phyloP scores from a whole-genome alignment of 1,284 basidiomycete genomes.

The Sanguinoderma infundibulare region DNA sequence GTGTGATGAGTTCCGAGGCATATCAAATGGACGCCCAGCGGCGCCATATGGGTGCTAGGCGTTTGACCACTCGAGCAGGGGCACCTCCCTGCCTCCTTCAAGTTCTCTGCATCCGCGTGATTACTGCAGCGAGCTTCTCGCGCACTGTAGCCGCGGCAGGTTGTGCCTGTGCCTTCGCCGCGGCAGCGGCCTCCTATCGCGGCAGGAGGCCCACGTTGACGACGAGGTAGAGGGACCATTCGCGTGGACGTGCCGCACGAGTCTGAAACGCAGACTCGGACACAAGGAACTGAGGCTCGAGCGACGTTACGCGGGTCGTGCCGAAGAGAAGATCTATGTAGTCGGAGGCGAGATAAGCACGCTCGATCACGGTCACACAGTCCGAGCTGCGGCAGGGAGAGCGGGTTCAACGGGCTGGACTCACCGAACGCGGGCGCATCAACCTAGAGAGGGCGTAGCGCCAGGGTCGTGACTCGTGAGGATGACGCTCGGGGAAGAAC shows the following conservation, averaged over 20 bases:
- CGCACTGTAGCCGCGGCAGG: not conserved
- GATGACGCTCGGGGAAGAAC: conserved; percentile 20
- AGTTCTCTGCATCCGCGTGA: not conserved
- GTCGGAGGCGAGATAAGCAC: too few species aligned
- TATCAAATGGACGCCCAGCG: not conserved
- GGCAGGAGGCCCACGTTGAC: conserved; percentile 19
- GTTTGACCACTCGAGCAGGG: not conserved
- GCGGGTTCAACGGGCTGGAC: conserved; percentile 5
- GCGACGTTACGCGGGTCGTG: too few species aligned
- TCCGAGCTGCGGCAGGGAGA: too few species aligned
- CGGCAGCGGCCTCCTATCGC: conserved; percentile 8
- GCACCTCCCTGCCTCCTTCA: not conserved
- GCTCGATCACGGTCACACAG: too few species aligned
- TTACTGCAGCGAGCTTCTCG: not conserved
- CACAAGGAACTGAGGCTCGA: not conserved
- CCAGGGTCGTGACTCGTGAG: conserved; percentile 27
- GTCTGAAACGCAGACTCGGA: conserved; percentile 8
- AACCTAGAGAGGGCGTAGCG: conserved; percentile 24
- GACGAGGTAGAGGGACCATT: conserved; percentile 25
- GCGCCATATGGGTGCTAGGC: not conserved
- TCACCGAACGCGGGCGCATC: conserved; percentile 26
- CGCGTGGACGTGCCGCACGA: conserved; percentile 21
- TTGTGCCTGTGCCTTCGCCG: not conserved
- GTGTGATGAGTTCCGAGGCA: not conserved
- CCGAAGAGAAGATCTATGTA: conserved; percentile 23